A percentile compares a stretch with the other conserved stretches of the same genome.
phyloP scores from a whole-genome alignment of 73 alveolate species.

The Loxodes magnus region DNA sequence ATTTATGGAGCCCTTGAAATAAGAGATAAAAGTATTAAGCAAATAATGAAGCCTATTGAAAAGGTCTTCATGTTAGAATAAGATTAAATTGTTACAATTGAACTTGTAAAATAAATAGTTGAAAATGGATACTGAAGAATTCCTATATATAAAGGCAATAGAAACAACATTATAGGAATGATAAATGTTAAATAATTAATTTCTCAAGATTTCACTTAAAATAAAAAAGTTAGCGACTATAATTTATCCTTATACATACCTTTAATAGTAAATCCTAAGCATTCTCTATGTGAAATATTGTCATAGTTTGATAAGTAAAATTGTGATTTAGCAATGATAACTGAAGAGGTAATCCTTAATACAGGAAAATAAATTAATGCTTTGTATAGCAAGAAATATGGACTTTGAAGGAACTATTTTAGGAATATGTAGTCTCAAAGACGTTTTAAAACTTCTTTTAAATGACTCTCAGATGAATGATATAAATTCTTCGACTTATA shows the following conservation, averaged over 20 bases:
- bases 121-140: neutral
- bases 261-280: no score
- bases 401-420: no score
- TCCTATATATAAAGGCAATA: slow-evolving; percentile 2
- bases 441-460: slow-evolving; percentile 11
- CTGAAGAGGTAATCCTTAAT: no score
- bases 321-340: no score
- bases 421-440: slow-evolving; percentile 16
- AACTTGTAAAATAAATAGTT: neutral
- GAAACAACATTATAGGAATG: slow-evolving; percentile 18
- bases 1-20: slow-evolving; percentile 11
- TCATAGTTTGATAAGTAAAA: no score
- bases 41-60: slow-evolving; percentile 5
- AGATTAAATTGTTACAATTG: neutral
- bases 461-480: slow-evolving; percentile 4
- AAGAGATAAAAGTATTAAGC: neutral
- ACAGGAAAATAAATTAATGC: no score
- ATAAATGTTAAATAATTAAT: slow-evolving; percentile 23
- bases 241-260: slow-evolving; percentile 29
- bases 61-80: slow-evolving; percentile 2
- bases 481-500: no score
- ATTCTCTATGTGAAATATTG: no score
- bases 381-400: no score
- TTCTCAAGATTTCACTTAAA: slow-evolving; percentile 4
- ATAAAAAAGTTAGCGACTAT: slow-evolving; percentile 11